A percentile compares a stretch with the other conserved stretches of the same genome.
Conservation (phyloP, 805 yeast species). For the Hanseniaspora mollemarum region DNA sequence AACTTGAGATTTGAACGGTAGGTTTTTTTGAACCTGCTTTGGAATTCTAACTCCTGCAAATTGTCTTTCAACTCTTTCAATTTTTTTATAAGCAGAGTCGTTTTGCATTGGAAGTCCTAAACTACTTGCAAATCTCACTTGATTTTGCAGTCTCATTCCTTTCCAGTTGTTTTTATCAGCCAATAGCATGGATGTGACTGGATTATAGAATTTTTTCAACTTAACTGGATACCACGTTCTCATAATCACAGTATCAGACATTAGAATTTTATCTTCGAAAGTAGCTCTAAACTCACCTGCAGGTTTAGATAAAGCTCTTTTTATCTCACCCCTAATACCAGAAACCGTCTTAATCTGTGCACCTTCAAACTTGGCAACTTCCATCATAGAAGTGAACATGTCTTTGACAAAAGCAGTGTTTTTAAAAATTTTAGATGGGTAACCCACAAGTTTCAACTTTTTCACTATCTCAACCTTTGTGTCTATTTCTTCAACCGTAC, state of each 20-base stretch:
- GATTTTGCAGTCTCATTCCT: conserved; percentile 94
- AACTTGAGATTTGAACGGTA: conserved; percentile 89
- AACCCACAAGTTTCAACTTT: conserved; percentile 87
- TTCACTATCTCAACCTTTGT: conserved; percentile 83
- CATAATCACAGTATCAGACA: conserved; percentile 80
- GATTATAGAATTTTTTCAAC: conserved; percentile 84
- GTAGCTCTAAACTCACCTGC: conserved; percentile 95
- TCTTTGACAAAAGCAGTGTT: conserved; percentile 96
- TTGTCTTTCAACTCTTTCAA: conserved; percentile 72
- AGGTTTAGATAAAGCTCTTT: conserved; percentile 84
- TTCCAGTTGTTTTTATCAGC: conserved; percentile 76
- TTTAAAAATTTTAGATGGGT: conserved; percentile 84
- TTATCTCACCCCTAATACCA: conserved; percentile 95
- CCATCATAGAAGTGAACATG: conserved; percentile 85
- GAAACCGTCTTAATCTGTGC: conserved; percentile 93
- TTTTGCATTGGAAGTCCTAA: conserved; percentile 50
- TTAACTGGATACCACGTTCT: conserved; percentile 96
- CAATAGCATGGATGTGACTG: conserved; percentile 80
- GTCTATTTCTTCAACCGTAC: conserved; percentile 88
- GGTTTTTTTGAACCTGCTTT: conserved; percentile 53
- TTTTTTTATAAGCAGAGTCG: conserved; percentile 48
- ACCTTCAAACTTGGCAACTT: conserved; percentile 96
- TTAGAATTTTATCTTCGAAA: conserved; percentile 84
- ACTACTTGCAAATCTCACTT: conserved; percentile 66
- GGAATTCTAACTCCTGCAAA: conserved; percentile 88